Percentiles rank a stretch among this genome's conserved stretches.
These are phyloP conservation scores for Talaromyces sp. DNA, from an alignment of 2,329 filamentous ascomycete species.

Conservation along the genomic window DNA sequence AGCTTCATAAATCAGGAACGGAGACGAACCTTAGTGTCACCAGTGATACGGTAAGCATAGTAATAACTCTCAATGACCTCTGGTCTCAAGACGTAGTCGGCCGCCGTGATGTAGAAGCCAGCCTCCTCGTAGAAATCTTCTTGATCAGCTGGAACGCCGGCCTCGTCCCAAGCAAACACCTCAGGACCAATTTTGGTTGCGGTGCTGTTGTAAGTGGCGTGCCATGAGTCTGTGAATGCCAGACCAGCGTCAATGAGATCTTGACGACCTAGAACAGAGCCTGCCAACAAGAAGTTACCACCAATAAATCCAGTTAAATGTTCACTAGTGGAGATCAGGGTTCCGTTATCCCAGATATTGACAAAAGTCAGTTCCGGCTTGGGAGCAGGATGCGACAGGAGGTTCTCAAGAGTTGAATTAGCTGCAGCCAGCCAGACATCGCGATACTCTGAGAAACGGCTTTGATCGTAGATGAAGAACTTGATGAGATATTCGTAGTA, in stretches of 20 bases:
- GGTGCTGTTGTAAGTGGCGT: slow-evolving; percentile 66
- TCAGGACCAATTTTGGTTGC: slow-evolving; percentile 75
- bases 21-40: slow-evolving; percentile 52
- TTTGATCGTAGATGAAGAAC: slow-evolving; percentile 76
- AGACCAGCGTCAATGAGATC: slow-evolving; percentile 73
- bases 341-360: slow-evolving; percentile 35
- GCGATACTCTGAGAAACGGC: slow-evolving; percentile 60
- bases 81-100: slow-evolving; percentile 66
- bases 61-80: slow-evolving; percentile 83
- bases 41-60: slow-evolving; percentile 79
- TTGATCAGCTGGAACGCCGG: slow-evolving; percentile 46
- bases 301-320: slow-evolving; percentile 75
- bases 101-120: slow-evolving; percentile 67
- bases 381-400: slow-evolving; percentile 64
- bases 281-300: slow-evolving; percentile 80
- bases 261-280: slow-evolving; percentile 61
- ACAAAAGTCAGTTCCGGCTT: slow-evolving; percentile 69
- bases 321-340: slow-evolving; percentile 37
- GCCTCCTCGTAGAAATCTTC: slow-evolving; percentile 59
- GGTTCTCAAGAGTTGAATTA: slow-evolving; percentile 68
- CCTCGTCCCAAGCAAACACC: slow-evolving; percentile 59
- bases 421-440: slow-evolving; percentile 73
- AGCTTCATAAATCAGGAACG: not conserved
- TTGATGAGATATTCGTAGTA: slow-evolving; percentile 92
- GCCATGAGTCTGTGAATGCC: slow-evolving; percentile 66